Base-by-base conservation (phyloP, 2,329 filamentous ascomycete species). In the Clarireedia hainanense region DNA sequence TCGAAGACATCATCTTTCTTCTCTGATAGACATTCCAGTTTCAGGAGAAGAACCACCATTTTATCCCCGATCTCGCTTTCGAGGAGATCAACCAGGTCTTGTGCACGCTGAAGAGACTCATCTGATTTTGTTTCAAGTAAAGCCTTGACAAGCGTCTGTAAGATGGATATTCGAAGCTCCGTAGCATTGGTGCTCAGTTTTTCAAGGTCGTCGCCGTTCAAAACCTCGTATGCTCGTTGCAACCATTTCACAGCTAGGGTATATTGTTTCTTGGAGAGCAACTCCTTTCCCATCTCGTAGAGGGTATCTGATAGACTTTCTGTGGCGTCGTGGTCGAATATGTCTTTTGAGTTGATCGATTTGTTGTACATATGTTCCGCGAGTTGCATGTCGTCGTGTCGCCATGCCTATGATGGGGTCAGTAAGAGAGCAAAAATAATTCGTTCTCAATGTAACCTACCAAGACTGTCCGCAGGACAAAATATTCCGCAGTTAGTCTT, bases 301-400 rank as follows among this genome's bases (percentile, higher is more conserved):
- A 91, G 75, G 2, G 85, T 73, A 62, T 90, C 84, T 4, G 84
- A 79, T 45, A 91, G 71, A 39, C 74, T 76, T 67, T 91, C 86
- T 2, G 78, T 75, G 1, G 76, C 76, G 2, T 70, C 59, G 0
- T 77, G 69, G 45, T 84, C 76, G 2, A 80, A 67, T 53, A 52
- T 64, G 23, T 64, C 65, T 39, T 63, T 69, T 9, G 71, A 68
- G n/a, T 58, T 72, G 63, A 73, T 71, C 1, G 81, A 71, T 63
- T 88, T 88, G 37, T 70, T 71, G 69, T 86, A 91, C 76, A 94
- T 83, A 68, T 89, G 83, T 54, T 95, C 89, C 27, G 89, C 88
- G 48, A 91, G 79, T 56, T 92, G 87, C 14, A 87, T 75, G 42
- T 85, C 80, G 42, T 81, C 76, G 65, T 91, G 84, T 63, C 84